These are phyloP conservation scores for Fusarium tupiense DNA, from an alignment of 2,329 filamentous ascomycete genomes.

Conservation along the genomic window DNA sequence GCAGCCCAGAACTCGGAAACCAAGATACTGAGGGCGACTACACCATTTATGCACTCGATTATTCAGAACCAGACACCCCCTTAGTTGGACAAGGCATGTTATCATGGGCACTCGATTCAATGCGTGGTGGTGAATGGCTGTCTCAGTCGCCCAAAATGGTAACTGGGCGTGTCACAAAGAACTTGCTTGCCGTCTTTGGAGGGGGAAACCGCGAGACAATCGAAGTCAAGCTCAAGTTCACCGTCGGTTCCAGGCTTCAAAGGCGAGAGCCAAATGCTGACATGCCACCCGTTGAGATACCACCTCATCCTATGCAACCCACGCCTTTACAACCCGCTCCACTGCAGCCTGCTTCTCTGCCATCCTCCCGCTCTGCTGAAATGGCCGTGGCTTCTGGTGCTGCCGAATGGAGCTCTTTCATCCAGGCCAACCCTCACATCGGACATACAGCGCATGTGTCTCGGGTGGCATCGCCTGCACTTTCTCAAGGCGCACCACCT, in stretches of 20 bases:
- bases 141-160: constrained; percentile 75
- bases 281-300: constrained; percentile 24
- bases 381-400: constrained; percentile 65
- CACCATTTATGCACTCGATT: constrained; percentile 97
- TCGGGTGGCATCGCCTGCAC: constrained; percentile 51
- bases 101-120: constrained; percentile 76
- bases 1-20: constrained; percentile 82
- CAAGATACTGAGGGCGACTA: constrained; percentile 85
- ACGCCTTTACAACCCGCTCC: constrained; percentile 3
- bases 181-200: constrained; percentile 83
- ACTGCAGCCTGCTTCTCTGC: not conserved
- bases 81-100: constrained; percentile 96
- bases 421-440: constrained; percentile 74
- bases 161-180: constrained; percentile 90
- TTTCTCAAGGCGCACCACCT: constrained; percentile 47
- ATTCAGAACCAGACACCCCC: constrained; percentile 92
- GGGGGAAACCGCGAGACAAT: constrained; percentile 87
- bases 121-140: constrained; percentile 50
- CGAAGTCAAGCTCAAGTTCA: constrained; percentile 90
- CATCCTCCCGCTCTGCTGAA: constrained; percentile 41
- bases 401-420: constrained; percentile 80
- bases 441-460: constrained; percentile 50
- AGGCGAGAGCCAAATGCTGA: constrained; percentile 44
- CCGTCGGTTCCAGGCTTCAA: constrained; percentile 73
- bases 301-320: not conserved